These are phyloP conservation scores for Aspergillus versicolor DNA, from an alignment of 2,329 filamentous ascomycete genomes.

Conservation along the genomic window DNA sequence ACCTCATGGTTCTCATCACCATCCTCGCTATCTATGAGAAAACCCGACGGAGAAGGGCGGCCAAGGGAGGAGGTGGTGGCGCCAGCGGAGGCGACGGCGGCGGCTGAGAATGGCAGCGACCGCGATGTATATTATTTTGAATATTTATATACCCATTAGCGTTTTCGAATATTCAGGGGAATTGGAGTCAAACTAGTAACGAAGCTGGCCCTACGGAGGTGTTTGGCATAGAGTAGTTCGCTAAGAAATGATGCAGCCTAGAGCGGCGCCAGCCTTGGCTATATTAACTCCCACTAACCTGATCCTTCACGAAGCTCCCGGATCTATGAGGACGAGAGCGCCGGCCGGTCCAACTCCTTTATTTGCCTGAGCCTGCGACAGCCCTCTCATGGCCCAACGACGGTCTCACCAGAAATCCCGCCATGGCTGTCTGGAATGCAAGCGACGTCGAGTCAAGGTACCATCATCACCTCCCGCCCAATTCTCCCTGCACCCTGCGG, in stretches of 20 bases:
- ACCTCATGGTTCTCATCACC: constrained; percentile 31
- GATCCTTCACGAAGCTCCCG: constrained; percentile 6
- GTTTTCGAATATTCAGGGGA: not conserved
- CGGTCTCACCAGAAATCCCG: constrained; percentile 37
- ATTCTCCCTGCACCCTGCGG: not conserved
- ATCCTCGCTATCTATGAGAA: constrained; percentile 27
- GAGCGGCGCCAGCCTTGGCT: constrained; percentile 11
- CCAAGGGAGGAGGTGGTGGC: constrained; percentile 10
- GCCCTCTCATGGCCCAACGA: constrained; percentile 30
- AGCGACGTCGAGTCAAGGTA: constrained; percentile 33
- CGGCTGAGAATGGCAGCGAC: not conserved
- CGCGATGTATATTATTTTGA: no score
- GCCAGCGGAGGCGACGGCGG: constrained; percentile 14
- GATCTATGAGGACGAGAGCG: constrained; percentile 10
- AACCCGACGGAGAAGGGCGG: constrained; percentile 16
- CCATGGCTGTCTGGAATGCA: constrained; percentile 36
- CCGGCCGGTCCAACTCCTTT: not conserved
- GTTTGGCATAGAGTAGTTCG: constrained; percentile 3
- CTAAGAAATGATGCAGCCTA: constrained; percentile 16
- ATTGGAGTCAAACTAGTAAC: not conserved
- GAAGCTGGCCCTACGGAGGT: not conserved
- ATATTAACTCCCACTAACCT: constrained; percentile 14
- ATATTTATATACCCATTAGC: not conserved
- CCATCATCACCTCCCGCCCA: not conserved
- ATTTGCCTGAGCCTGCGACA: not conserved